Evolutionary conservation across 2,329 filamentous ascomycete genomes (phyloP), one percentile per base, ranked within the genome.

Genomic region (Septoria petroselini): DNA sequence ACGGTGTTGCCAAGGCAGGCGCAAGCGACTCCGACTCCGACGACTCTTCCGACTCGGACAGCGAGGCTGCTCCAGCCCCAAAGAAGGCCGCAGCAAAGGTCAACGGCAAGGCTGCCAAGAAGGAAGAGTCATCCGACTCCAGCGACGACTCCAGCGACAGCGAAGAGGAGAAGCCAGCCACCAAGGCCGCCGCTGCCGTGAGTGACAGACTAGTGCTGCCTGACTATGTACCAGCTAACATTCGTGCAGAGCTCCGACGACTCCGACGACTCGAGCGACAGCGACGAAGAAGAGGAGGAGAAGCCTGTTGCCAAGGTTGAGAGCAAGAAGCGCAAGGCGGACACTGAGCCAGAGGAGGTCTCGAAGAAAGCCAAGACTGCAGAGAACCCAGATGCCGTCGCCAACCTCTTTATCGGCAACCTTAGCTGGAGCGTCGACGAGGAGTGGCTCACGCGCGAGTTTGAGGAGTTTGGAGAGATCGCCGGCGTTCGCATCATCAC

Each of bases 371-470:
- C 74, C 67, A 86, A 86, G 78, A 78, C 76, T 29, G 79, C 83
- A 49, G 70, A 68, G 43, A 48, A 21, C 21, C 44, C 42, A 14
- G 66, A 70, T 67, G 43, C 75, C 69, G 52, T 69, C 27, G 75
- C 76, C 59, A 95, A 90, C 64, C 83, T 96, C 46, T 96, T 95
- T 71, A 83, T 90, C 59, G 91, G 91, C 62, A 91, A 89, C 76
- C 78, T 96, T 58, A 89, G 87, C 72, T 96, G 90, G 90, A 88
- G 84, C 67, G 77, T 95, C 45, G 88, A 94, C 62, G 91, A 95
- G 71, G 83, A 90, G 58, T 82, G 81, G 73, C 83, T 96, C 58
- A 78, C 80, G 60, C 80, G 85, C 63, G 86, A 91, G 69, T 95
- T 96, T 75, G 81, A 90, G 75, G 73, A 80, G 56, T 91, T 85